Base-by-base conservation (phyloP, 163 green algal species). In the Chlamydomonas reinhardtii region DNA sequence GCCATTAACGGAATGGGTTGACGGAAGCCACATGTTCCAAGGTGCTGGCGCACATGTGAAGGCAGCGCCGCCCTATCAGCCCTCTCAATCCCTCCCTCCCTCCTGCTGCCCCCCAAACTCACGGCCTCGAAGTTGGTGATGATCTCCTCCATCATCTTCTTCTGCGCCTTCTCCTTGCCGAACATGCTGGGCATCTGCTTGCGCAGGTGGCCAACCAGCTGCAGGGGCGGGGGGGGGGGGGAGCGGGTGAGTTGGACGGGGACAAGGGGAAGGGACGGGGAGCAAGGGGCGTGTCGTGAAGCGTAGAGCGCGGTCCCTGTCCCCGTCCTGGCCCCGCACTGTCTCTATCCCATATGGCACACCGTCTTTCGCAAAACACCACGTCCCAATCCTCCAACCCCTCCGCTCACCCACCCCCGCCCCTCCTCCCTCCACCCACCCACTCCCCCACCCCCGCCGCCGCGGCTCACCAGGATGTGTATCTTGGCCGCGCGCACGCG, bases 141-240 rank as follows among this genome's bases (percentile, higher is more conserved):
- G 70, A 99, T 91, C 70, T 96, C 95, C 16, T 93, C 89, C 80
- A 98, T 76, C 65, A 99, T 88, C 92, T 96, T 93, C 74, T 94
- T 84, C 82, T 96, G 94, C 39, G 89, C 88, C 79, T 91, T 84
- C 84, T 92, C 93, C 89, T 98, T 96, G 29, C 94, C 97, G 86
- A 98, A 96, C 93, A 99, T 96, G 78, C 92, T 91, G 17, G 97
- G 97, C 93, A 99, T 96, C 92, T 98, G 92, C 76, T 96, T 96
- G 71, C 95, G 91, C 85, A 99, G 91, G 93, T 98, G 94, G 20
- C 92, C 92, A 62, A 99, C 96, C 75, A 86, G 71, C 77, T 84
- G 65, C 0, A 8, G 15, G 61, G 56, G 32, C 20, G 20, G 74
- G 54, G 39, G 64, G 32, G 64, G 31, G 9, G 61, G n/a, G 59